Base-by-base conservation (phyloP, 352 stramenopile genomes). In the Pythium oligandrum region DNA sequence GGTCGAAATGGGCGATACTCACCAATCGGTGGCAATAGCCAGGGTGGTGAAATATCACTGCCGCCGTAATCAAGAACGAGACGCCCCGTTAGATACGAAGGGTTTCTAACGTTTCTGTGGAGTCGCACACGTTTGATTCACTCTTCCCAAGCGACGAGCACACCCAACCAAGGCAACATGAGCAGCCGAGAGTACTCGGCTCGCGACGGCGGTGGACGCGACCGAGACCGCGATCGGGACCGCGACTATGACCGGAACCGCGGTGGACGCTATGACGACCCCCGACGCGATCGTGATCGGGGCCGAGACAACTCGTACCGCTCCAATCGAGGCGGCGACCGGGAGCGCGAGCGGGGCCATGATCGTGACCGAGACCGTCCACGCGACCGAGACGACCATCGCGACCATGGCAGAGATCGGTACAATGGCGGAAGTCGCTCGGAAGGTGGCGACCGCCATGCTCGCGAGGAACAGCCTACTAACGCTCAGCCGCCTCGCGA, bases 381-480 rank as follows among this genome's bases (percentile, higher is more conserved):
- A 10, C 53, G 53, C 6, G 51, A 63, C 44, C 47, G 62, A 30
- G 42, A 58, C 7, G 43, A 56, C 31, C 39, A 50, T 26, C 51
- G 51, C 11, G 63, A 55, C 31, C 45, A 66, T 8, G 63, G 73
- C 51, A 61, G 73, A 4, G 73, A 82, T 9, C 63, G 39, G 10
- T 34, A 47, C 6, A 57, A 36, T 40, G 40, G 46, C 11, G 39
- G 54, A 37, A 45, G 30, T 3, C 46, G 51, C 3, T 35, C 39
- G 2, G 46, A 44, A 0, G 63, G 64, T 5, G 48, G 42, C 6
- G 74, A 78, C 35, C 57, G 70, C 6, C 51, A 55, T 12, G 4
- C 31, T 5, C 40, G 49, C 9, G 45, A 63, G 11, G 46, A 61
- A 40, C 48, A 50, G 33, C 58, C 35, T 4, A 26, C 57, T 9